Base-by-base conservation (phyloP, 2,329 filamentous ascomycete genomes). In the Microcyclosporella mali region DNA sequence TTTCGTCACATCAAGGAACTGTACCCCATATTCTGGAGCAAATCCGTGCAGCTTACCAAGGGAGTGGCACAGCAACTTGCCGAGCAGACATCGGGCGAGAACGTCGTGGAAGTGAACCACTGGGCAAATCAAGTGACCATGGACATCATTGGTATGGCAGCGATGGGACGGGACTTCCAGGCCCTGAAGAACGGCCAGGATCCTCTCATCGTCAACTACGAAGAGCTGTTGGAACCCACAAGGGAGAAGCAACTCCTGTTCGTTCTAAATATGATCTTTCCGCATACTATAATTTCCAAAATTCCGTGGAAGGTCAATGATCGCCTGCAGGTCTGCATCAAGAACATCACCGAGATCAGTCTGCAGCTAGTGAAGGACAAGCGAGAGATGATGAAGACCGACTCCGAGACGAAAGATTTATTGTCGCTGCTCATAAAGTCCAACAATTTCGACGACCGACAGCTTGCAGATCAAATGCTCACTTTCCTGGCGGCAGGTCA, bases 1-100 rank as follows among this genome's bases (percentile, higher is more conserved):
- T 94, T 87, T 59, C 78, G 88, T 14, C 85, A 92, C 57, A 72
- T 94, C 62, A 94, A 92, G 61, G 77, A 90, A 45, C 69, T 95
- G 10, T 92, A 94, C 40, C 65, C 67, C 0, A 43, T 55, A 3
- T 94, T 95, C 64, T 95, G 88, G 88, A 57, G 67, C 15, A 94
- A 94, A 66, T 77, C 82, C 1, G 65, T 75, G 6, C 82, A 90
- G 60, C 76, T 82, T 55, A 79, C 81, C 4, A 65, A 75, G 15
- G 74, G 75, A 37, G 81, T 94, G 62, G 74, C 71, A 1, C 62
- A 66, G 7, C 64, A 73, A 18, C 60, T 79, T n/a, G 60, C 65
- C 3, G 66, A 56, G 55, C 30, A 40, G 21, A 33, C 31, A 21
- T 21, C 44, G 7, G 33, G 25, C 16, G 48, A 41, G 6, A 44